These are phyloP conservation scores for Aspergillus novofumigatus DNA, from an alignment of 2,329 filamentous ascomycete species.

Conservation along the genomic window DNA sequence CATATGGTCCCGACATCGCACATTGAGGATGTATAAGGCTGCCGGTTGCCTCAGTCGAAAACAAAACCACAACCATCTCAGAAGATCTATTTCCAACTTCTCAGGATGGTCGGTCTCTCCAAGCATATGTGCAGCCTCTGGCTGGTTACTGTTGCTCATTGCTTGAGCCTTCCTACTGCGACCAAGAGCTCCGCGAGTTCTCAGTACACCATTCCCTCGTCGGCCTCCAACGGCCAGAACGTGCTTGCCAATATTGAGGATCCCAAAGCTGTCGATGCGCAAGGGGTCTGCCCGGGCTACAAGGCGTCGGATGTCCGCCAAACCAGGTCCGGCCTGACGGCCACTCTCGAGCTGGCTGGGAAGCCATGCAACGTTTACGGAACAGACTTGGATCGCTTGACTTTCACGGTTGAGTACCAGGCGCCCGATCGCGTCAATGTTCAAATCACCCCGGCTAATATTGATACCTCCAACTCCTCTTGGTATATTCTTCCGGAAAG, in stretches of 20 bases:
- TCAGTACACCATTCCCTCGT: constrained; percentile 46
- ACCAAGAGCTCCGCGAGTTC: constrained; percentile 15
- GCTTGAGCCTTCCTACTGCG: constrained; percentile 1
- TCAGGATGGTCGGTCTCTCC: no score
- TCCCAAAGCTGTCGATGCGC: constrained; percentile 59
- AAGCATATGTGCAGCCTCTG: no score
- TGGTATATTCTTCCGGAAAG: constrained; percentile 66
- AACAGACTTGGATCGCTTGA: constrained; percentile 64
- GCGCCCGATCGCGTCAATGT: constrained; percentile 63
- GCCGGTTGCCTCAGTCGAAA: no score
- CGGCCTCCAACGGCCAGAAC: constrained; percentile 43
- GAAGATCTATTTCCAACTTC: no score
- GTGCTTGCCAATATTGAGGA: constrained; percentile 62
- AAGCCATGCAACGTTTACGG: constrained; percentile 69
- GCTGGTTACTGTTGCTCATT: no score
- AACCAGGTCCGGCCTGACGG: constrained; percentile 47
- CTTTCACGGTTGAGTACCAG: constrained; percentile 65
- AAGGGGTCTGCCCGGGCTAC: constrained; percentile 60
- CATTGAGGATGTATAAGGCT: no score
- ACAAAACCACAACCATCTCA: no score
- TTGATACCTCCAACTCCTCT: constrained; percentile 58
- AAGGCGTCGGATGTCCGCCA: constrained; percentile 49
- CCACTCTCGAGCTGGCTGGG: constrained; percentile 50
- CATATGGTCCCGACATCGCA: no score
- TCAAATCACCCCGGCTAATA: constrained; percentile 63